Evolutionary conservation across 345 rosid genomes (phyloP).

Genomic region (Eucalyptus guilfoylei): DNA sequence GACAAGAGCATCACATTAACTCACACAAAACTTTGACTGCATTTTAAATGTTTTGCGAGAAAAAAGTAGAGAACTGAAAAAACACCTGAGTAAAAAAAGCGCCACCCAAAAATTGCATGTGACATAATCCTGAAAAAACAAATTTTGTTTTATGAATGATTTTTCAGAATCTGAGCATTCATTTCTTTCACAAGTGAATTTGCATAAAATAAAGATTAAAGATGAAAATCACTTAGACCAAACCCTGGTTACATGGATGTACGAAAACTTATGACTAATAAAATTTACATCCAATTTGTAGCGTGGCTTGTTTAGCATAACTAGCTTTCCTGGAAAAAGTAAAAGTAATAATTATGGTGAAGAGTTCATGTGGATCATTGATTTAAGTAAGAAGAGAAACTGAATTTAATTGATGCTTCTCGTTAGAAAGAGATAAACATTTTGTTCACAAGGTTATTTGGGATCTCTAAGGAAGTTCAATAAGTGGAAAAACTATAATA

Average conservation of each 20-base stretch:
- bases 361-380: background rate
- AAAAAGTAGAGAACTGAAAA: no score
- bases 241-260: background rate
- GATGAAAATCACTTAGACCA: background rate
- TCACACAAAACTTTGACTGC: no score
- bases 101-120: no score
- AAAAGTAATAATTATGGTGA: background rate
- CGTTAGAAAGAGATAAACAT: background rate
- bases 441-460: background rate
- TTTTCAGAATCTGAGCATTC: background rate
- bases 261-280: rapidly evolving
- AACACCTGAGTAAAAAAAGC: no score
- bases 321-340: background rate
- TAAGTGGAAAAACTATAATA: background rate
- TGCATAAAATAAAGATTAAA: background rate
- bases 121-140: background rate
- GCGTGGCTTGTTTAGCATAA: background rate
- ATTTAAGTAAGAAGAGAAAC: background rate
- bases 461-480: background rate
- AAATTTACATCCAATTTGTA: background rate
- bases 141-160: background rate
- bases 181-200: background rate
- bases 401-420: background rate
- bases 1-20: no score
- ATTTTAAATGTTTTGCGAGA: no score